Evolutionary conservation across 2,329 filamentous ascomycete genomes (phyloP).

Genomic region (Arthrobotrys iridis): DNA sequence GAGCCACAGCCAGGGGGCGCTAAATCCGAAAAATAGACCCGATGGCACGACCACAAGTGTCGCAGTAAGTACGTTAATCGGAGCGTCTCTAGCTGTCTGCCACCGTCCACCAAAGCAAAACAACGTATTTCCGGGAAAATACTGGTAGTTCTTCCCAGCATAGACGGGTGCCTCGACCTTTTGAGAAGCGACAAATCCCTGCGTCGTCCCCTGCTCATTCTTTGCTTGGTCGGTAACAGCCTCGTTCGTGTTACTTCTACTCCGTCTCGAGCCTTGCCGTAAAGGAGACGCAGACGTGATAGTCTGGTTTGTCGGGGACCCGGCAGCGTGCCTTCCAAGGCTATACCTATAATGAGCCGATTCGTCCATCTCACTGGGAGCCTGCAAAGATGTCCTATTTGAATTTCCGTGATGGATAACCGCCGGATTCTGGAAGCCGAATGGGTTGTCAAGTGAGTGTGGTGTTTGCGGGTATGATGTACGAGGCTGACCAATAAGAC

Average conservation of each 20-base stretch:
- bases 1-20: constrained; percentile 83
- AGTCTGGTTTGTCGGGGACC: constrained; percentile 55
- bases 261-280: constrained; percentile 61
- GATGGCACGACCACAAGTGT: constrained; percentile 80
- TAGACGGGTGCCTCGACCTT: constrained; percentile 31
- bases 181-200: constrained; percentile 28
- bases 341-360: constrained; percentile 49
- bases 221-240: constrained; percentile 19
- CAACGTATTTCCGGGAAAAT: constrained; percentile 90
- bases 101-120: constrained; percentile 87
- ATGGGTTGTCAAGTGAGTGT: constrained; percentile 44
- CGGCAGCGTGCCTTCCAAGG: constrained; percentile 35
- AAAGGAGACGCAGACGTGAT: constrained; percentile 57
- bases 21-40: constrained; percentile 78
- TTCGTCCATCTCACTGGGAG: constrained; percentile 48
- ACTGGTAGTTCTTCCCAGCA: constrained; percentile 80
- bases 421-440: constrained; percentile 26
- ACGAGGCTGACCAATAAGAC: constrained; percentile 27
- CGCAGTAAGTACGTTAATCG: constrained; percentile 88
- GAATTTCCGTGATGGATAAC: constrained; percentile 49
- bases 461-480: constrained; percentile 28
- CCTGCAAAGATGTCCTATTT: constrained; percentile 43
- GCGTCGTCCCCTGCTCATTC: constrained; percentile 35
- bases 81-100: constrained; percentile 86
- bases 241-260: constrained; percentile 55